These are phyloP conservation scores for Mentha longifolia DNA, from an alignment of 257 asterid genomes.

Conservation along the genomic window DNA sequence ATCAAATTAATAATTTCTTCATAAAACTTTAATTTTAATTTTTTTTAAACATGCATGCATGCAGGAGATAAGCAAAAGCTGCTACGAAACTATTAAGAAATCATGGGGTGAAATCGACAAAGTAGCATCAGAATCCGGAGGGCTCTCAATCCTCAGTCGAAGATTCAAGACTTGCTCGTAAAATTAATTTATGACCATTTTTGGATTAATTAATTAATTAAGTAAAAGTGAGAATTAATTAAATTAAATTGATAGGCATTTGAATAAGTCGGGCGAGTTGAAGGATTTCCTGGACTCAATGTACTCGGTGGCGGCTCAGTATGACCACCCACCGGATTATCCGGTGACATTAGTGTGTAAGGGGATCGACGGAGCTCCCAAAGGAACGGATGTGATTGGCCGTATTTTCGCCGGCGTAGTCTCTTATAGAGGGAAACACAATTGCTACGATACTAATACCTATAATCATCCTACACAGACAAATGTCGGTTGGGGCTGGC, in stretches of 20 bases:
- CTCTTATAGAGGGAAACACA: slow-evolving; percentile 31
- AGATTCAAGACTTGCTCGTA: slow-evolving; percentile 77
- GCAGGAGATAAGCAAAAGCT: slow-evolving; percentile 62
- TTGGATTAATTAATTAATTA: too few species aligned
- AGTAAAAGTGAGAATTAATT: background rate
- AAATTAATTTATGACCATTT: background rate
- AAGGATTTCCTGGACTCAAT: background rate
- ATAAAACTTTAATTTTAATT: background rate
- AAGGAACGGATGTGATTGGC: slow-evolving; percentile 46
- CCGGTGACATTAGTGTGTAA: slow-evolving; percentile 58
- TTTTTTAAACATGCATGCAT: too few species aligned
- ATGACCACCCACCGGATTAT: slow-evolving; percentile 46
- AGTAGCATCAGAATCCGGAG: slow-evolving; percentile 51
- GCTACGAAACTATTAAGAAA: slow-evolving; percentile 51
- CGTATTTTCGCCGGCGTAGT: slow-evolving; percentile 54
- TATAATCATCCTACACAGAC: too few species aligned
- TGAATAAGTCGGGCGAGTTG: slow-evolving; percentile 47
- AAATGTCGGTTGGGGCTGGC: too few species aligned
- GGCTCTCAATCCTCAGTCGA: slow-evolving; percentile 55
- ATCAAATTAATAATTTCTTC: too few species aligned
- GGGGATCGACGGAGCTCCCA: slow-evolving; percentile 57
- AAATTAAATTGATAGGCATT: slow-evolving; percentile 35
- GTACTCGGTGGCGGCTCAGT: slow-evolving; percentile 58
- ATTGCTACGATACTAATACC: slow-evolving; percentile 38
- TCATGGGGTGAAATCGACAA: slow-evolving; percentile 77